Percentiles rank a stretch among this genome's conserved stretches.
Evolutionary conservation across 805 yeast species (phyloP).

Genomic region (Citeromyces matritensis): DNA sequence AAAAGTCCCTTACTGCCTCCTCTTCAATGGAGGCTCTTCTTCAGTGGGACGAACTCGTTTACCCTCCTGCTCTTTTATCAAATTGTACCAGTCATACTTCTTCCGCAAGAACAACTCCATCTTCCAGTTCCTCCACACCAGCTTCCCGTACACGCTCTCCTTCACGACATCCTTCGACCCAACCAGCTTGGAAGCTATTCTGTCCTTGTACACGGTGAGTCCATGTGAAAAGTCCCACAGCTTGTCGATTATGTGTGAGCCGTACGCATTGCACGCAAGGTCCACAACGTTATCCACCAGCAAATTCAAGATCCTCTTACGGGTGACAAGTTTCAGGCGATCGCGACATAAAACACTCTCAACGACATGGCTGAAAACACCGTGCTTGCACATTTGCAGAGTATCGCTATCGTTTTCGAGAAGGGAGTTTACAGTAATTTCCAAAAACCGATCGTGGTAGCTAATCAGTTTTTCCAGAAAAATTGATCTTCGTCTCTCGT

Average conservation of each 20-base stretch:
- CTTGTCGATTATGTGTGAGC: slow-evolving; percentile 80
- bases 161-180: slow-evolving; percentile 55
- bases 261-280: slow-evolving; percentile 74
- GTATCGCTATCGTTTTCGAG: slow-evolving; percentile 45
- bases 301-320: slow-evolving; percentile 55
- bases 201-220: slow-evolving; percentile 72
- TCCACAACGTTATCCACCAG: slow-evolving; percentile 35
- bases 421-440: slow-evolving; percentile 43
- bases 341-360: slow-evolving; percentile 45
- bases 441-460: slow-evolving; percentile 46
- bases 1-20: no score
- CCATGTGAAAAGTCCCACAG: slow-evolving; percentile 69
- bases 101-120: slow-evolving; percentile 68
- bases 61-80: slow-evolving; percentile 36
- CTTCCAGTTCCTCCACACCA: slow-evolving; percentile 93
- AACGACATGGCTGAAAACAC: slow-evolving; percentile 82
- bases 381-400: slow-evolving; percentile 69
- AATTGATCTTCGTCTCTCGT: slow-evolving; percentile 67
- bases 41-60: slow-evolving; percentile 5
- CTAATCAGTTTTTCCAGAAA: slow-evolving; percentile 61
- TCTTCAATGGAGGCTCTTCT: slow-evolving; percentile 4
- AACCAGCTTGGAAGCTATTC: slow-evolving; percentile 56
- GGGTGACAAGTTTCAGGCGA: slow-evolving; percentile 28
- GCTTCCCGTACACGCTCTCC: slow-evolving; percentile 73
- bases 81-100: slow-evolving; percentile 69